Base-by-base conservation (phyloP, 768 basidiomycete species). In the Udeniomyces megalosporus region DNA sequence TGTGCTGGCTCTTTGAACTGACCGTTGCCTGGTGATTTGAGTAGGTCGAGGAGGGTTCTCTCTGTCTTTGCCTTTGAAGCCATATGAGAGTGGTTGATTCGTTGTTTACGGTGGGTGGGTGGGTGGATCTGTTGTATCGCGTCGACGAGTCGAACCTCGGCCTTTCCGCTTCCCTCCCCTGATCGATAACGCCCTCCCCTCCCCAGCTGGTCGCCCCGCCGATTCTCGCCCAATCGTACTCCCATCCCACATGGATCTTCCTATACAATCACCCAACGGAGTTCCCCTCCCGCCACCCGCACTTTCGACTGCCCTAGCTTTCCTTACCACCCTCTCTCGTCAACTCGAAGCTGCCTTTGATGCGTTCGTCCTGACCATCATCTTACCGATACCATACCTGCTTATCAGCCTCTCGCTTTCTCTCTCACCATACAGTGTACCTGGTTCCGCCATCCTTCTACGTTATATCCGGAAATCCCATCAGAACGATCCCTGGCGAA, bases 401-500 rank as follows among this genome's bases (percentile, higher is more conserved):
- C n/a, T n/a, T n/a, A n/a, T n/a, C n/a, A n/a, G n/a, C 50, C 32
- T 28, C n/a, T 15, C 50, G 3, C 17, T 3, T n/a, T 17, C 22
- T 12, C 11, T 55, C 20, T 1, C 1, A n/a, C 31, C 34, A 8
- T 22, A 7, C 45, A 64, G 69, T 7, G 62, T 75, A n/a, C 75
- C 75, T 1, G 75, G 75, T 10, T 74, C 72, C 7, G 71, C 75
- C 12, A 75, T 75, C 68, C 58, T 74, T 28, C 67, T 86, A 66
- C 86, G 92, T 68, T 95, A 95, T 72, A 86, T 97, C 76, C 85
- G 82, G 75, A 89, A 87, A 31, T 92, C 88, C 0, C 92, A 99
- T 73, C 86, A 88, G 74, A 86, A 99, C 71, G 95, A 99, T 74
- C 95, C 95, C 1, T 88, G 86, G 34, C 79, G 95, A 58, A 90